Evolutionary conservation across 805 yeast species (phyloP).

Genomic region (Wickerhamomyces xylosicus): DNA sequence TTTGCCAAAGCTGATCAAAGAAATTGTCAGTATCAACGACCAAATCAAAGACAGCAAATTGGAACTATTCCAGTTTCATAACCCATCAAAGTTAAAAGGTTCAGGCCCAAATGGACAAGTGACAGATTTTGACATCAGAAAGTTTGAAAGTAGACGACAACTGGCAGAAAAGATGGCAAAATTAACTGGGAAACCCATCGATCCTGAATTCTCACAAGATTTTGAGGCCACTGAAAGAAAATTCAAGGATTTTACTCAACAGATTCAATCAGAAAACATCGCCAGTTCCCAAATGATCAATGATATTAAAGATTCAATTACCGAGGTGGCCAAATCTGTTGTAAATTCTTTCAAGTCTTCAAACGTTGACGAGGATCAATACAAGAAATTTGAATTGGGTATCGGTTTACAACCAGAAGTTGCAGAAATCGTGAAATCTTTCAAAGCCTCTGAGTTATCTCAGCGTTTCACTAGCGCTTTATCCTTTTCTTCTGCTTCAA

Average conservation of each 20-base stretch:
- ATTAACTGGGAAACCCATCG: constrained; percentile 65
- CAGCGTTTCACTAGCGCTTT: constrained; percentile 7
- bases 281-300: constrained; percentile 47
- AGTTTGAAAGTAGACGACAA: constrained; percentile 68
- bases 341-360: constrained; percentile 16
- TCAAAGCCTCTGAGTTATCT: constrained; percentile 11
- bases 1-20: constrained; percentile 57
- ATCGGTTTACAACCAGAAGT: constrained; percentile 54
- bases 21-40: constrained; percentile 51
- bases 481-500: constrained; percentile 1
- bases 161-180: constrained; percentile 86
- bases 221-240: constrained; percentile 24
- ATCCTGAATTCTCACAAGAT: constrained; percentile 21
- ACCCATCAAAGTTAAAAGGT: constrained; percentile 67
- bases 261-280: constrained; percentile 42
- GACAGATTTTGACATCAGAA: constrained; percentile 72
- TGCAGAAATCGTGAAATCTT: constrained; percentile 14
- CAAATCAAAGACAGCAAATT: constrained; percentile 58
- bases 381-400: constrained; percentile 74
- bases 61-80: constrained; percentile 49
- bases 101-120: constrained; percentile 81
- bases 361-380: constrained; percentile 20
- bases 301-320: constrained; percentile 65
- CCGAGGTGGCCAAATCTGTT: constrained; percentile 40
- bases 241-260: constrained; percentile 39